Conservation (phyloP, 345 rosid species). For the Cardamine occulta region DNA sequence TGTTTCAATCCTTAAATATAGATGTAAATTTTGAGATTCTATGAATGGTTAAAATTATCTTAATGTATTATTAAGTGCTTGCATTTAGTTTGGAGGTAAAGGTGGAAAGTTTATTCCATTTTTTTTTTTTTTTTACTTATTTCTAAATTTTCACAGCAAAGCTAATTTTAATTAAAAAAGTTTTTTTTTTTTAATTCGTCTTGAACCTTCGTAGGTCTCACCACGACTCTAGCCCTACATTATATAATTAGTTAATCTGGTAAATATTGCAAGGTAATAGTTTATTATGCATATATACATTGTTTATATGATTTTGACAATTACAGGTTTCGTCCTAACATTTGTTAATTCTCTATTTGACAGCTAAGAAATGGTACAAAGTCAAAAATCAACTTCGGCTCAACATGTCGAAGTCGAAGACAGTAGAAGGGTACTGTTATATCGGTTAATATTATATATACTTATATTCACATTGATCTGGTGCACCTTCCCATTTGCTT, state of each 20-base stretch:
- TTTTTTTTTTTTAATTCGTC: neutral
- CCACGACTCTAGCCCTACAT: neutral
- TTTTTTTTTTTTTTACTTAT: neutral
- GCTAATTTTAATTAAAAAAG: neutral
- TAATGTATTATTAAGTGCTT: neutral
- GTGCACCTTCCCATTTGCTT: neutral
- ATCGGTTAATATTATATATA: constrained; percentile 5
- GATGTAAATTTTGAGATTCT: neutral
- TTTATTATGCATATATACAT: neutral
- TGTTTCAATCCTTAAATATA: neutral
- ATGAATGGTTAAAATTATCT: neutral
- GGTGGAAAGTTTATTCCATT: neutral
- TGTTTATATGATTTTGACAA: neutral
- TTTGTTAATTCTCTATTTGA: neutral
- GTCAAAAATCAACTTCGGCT: neutral
- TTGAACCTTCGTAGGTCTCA: neutral
- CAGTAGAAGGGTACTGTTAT: neutral
- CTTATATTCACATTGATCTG: neutral
- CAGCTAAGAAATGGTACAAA: constrained; percentile 3
- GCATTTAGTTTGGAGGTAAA: neutral
- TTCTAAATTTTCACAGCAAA: neutral
- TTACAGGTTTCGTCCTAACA: neutral
- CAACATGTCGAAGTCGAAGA: neutral
- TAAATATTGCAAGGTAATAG: neutral
- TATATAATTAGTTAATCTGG: neutral